Percentiles rank a stretch among this genome's conserved stretches.
Evolutionary conservation across 2,329 filamentous ascomycete species (phyloP).

Genomic region (Arachnopeziza araneosa): DNA sequence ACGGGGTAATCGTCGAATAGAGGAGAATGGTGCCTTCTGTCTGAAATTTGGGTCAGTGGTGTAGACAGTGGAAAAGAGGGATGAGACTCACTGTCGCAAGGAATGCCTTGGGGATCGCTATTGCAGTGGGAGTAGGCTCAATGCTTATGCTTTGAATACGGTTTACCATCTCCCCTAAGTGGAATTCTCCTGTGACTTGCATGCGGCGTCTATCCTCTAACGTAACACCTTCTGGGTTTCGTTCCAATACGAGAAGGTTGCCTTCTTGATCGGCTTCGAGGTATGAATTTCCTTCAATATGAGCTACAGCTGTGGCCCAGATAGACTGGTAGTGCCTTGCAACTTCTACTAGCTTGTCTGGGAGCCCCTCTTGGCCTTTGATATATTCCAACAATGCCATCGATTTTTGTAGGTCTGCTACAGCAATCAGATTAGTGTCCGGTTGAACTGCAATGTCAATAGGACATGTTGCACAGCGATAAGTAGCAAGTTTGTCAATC

Average conservation of each 20-base stretch:
- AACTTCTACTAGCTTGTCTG: conserved; percentile 63
- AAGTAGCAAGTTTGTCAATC: conserved; percentile 67
- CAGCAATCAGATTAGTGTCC: conserved; percentile 67
- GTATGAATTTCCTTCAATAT: conserved; percentile 68
- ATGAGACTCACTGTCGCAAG: conserved; percentile 67
- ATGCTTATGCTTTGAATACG: conserved; percentile 72
- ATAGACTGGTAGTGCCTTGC: conserved; percentile 75
- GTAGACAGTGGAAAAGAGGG: neutral
- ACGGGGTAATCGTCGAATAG: conserved; percentile 69
- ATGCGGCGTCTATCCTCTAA: conserved; percentile 67
- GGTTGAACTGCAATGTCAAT: conserved; percentile 64
- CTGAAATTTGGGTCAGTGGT: conserved; percentile 39
- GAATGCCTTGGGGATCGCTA: conserved; percentile 78
- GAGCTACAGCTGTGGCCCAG: conserved; percentile 75
- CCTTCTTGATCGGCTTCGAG: conserved; percentile 82
- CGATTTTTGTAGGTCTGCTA: conserved; percentile 93
- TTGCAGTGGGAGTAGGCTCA: conserved; percentile 54
- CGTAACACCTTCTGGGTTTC: conserved; percentile 67
- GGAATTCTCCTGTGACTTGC: conserved; percentile 72
- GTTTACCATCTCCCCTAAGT: conserved; percentile 91
- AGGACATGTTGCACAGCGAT: conserved; percentile 77
- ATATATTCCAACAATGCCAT: conserved; percentile 71
- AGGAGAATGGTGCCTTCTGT: conserved; percentile 89
- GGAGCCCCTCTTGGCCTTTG: conserved; percentile 48
- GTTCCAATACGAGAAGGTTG: conserved; percentile 75